phyloP scores from a whole-genome alignment of 2,329 filamentous ascomycete species.

The Alternaria angustiovoidea region DNA sequence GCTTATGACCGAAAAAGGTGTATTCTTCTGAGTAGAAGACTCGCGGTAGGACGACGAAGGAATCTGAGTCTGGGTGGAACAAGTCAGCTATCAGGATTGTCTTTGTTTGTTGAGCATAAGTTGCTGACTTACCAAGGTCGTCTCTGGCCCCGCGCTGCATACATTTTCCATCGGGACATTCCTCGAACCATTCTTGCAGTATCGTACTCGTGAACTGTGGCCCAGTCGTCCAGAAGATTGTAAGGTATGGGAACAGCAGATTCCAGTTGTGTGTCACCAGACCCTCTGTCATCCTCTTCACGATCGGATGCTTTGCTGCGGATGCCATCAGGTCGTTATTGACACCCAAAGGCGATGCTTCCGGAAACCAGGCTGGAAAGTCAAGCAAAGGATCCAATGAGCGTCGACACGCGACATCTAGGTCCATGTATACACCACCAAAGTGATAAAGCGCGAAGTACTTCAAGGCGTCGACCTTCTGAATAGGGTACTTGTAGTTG shows the following conservation, averaged over 20 bases:
- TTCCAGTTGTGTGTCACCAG: constrained; percentile 23
- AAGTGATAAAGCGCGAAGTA: constrained; percentile 37
- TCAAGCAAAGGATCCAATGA: constrained; percentile 27
- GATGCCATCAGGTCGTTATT: constrained; percentile 37
- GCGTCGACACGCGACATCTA: constrained; percentile 33
- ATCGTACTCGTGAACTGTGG: constrained; percentile 40
- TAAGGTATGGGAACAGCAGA: constrained; percentile 36
- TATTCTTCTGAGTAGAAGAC: constrained; percentile 42
- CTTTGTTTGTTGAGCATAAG: no score
- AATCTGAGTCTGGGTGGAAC: constrained; percentile 5
- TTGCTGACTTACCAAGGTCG: not conserved
- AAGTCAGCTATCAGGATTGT: not conserved
- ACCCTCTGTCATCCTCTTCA: constrained; percentile 26
- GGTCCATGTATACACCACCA: constrained; percentile 39
- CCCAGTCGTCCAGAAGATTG: constrained; percentile 42
- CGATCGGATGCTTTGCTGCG: constrained; percentile 28
- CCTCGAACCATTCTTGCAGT: constrained; percentile 30
- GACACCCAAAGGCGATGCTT: constrained; percentile 30
- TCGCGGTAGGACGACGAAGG: constrained; percentile 32
- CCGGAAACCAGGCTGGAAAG: constrained; percentile 31
- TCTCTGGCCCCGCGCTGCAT: not conserved
- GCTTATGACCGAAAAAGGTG: constrained; percentile 43
- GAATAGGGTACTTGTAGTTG: constrained; percentile 35
- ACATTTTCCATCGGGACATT: not conserved
- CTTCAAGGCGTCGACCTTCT: constrained; percentile 36